Evolutionary conservation across 192 early-diverging fungal species (phyloP).

Genomic region (Obelidium mucronatum): DNA sequence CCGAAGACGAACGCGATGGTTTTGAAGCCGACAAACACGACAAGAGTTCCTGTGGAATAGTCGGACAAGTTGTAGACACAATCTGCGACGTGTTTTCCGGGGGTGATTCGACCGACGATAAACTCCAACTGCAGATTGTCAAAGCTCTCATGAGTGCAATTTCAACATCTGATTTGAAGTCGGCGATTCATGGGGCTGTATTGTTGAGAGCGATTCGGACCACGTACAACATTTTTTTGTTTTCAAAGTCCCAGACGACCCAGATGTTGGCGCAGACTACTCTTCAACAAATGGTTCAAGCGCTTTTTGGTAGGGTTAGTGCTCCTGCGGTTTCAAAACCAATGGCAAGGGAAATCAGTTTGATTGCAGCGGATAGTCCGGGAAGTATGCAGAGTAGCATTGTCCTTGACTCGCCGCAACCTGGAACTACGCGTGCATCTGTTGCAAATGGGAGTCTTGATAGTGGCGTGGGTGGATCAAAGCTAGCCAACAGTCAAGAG

Average conservation of each 20-base stretch:
- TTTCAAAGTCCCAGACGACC: constrained; percentile 72
- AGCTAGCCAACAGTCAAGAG: neutral
- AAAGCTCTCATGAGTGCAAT: constrained; percentile 89
- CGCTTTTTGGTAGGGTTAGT: constrained; percentile 72
- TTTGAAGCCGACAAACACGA: constrained; percentile 36
- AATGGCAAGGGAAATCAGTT: constrained; percentile 11
- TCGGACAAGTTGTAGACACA: constrained; percentile 74
- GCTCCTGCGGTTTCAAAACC: neutral
- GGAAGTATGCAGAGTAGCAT: constrained; percentile 21
- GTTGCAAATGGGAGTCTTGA: neutral
- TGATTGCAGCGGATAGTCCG: neutral
- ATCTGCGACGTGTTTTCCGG: constrained; percentile 76
- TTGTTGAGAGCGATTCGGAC: constrained; percentile 84
- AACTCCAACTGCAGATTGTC: constrained; percentile 89
- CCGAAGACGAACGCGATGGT: constrained; percentile 20
- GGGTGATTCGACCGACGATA: constrained; percentile 78
- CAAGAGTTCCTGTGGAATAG: constrained; percentile 48
- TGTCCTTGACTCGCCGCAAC: neutral
- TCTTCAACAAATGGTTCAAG: constrained; percentile 87
- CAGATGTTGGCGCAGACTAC: constrained; percentile 90
- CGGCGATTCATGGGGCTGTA: constrained; percentile 73
- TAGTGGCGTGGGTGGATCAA: neutral
- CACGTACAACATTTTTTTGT: constrained; percentile 86
- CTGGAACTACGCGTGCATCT: neutral
- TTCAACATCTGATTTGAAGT: constrained; percentile 62